phyloP scores from a whole-genome alignment of 2,329 filamentous ascomycete genomes.

The Trichothecium roseum region DNA sequence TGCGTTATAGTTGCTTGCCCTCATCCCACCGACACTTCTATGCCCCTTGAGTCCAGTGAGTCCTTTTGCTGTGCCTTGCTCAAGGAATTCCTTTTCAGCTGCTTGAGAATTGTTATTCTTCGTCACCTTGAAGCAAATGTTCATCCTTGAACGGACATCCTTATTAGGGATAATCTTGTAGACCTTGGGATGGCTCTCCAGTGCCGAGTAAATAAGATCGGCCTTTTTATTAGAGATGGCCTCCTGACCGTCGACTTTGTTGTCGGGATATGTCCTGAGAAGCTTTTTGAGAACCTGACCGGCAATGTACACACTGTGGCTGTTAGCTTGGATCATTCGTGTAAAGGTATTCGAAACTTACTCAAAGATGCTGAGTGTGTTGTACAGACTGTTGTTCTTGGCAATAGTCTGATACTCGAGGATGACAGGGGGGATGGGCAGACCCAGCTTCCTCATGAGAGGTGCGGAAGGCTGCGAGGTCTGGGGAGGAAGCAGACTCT shows the following conservation, averaged over 20 bases:
- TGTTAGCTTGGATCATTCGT: not conserved
- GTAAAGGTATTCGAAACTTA: slow-evolving; percentile 23
- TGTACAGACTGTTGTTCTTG: slow-evolving; percentile 93
- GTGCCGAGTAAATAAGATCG: slow-evolving; percentile 59
- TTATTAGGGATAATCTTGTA: slow-evolving; percentile 72
- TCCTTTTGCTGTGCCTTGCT: slow-evolving; percentile 55
- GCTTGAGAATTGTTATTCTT: slow-evolving; percentile 45
- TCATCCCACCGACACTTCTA: slow-evolving; percentile 74
- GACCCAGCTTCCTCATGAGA: slow-evolving; percentile 61
- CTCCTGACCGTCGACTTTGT: slow-evolving; percentile 72
- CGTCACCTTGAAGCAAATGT: slow-evolving; percentile 79
- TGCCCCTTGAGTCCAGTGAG: slow-evolving; percentile 83
- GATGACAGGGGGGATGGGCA: slow-evolving; percentile 71
- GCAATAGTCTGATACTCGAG: slow-evolving; percentile 76
- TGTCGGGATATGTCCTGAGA: too few relatives aligned
- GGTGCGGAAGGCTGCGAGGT: slow-evolving; percentile 54
- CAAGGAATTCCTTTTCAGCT: slow-evolving; percentile 74
- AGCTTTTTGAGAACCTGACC: slow-evolving; percentile 79
- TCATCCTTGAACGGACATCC: slow-evolving; percentile 75
- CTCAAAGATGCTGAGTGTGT: slow-evolving; percentile 90
- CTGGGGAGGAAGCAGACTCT: slow-evolving; percentile 62
- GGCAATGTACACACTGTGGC: slow-evolving; percentile 68
- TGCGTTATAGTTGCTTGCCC: slow-evolving; percentile 84
- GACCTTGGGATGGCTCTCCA: slow-evolving; percentile 63
- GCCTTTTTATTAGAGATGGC: slow-evolving; percentile 66